Evolutionary conservation across 352 stramenopile species (phyloP), one percentile per base, ranked within the genome.

Genomic region (Blastocystis sp.): DNA sequence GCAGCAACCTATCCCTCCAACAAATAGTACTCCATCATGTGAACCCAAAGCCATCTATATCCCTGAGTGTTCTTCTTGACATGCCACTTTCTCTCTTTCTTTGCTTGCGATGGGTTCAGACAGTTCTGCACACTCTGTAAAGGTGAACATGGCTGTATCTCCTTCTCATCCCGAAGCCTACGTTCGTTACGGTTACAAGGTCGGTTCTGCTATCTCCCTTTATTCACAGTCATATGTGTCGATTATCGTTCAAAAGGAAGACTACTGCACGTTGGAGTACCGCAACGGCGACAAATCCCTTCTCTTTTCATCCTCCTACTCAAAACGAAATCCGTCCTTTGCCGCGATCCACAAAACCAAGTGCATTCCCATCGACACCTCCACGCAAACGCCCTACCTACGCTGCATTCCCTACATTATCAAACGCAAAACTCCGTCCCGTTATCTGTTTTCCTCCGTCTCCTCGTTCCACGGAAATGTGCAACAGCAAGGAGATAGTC

Each of bases 331-430:
- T 10, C 35, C 63, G 10, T 74, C 37, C 29, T 37, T 19, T 10
- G 63, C 35, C 19, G 63, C 45, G 24, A 50, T 74, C 45, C 63
- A 74, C 37, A 74, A 74, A 74, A 74, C 63, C 1, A 74, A 74
- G 39, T 45, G 26, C 3, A 37, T 74, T 24, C 63, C 63, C 6
- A 74, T 74, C 24, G 39, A 74, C 37, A 3, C 24, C 19, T 26
- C 31, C 3, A 74, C 63, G 29, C 19, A 37, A 39, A 41, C 39
- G 35, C 63, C 63, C 31, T 37, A 74, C 10, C 13, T 74, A 31
- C 63, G 63, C 13, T 41, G 19, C 37, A 74, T 41, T 4, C 63
- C 31, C 26, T 41, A 74, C 35, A 74, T 74, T 12, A 26, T 74
- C 19, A 12, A 24, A 12, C 39, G 39, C 13, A 41, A 45, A 31